These are phyloP conservation scores for Elsinoe perseae DNA, from an alignment of 2,329 filamentous ascomycete genomes.

Conservation along the genomic window DNA sequence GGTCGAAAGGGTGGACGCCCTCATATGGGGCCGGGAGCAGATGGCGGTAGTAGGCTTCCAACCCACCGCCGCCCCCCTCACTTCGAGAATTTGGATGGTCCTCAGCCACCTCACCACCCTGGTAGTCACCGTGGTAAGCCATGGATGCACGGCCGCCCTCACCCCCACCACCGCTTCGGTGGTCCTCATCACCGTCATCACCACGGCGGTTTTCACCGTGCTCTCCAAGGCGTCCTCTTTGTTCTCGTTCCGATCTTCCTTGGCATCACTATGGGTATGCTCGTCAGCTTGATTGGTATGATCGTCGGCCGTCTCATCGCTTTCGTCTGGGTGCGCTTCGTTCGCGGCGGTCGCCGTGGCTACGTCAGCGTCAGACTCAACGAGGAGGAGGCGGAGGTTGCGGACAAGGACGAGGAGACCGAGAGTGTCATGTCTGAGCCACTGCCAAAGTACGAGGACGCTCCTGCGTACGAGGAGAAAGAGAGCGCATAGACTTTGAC, in stretches of 20 bases:
- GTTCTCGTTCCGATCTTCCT: conserved; percentile 58
- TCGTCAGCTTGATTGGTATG: conserved; percentile 61
- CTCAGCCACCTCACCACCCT: conserved; percentile 19
- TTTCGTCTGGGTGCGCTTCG: conserved; percentile 50
- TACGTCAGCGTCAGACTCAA: conserved; percentile 25
- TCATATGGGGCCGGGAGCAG: conserved; percentile 27
- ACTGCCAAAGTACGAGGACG: conserved; percentile 29
- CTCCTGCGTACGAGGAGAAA: conserved; percentile 29
- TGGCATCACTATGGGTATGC: conserved; percentile 60
- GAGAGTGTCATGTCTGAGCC: conserved; percentile 21
- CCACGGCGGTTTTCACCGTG: conserved; percentile 35
- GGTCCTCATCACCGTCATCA: conserved; percentile 30
- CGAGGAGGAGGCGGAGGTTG: conserved; percentile 21
- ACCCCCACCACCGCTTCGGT: conserved; percentile 21
- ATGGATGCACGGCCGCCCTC: conserved; percentile 21
- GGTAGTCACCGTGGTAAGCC: conserved; percentile 21
- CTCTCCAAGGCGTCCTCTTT: conserved; percentile 51
- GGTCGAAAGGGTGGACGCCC: conserved; percentile 23
- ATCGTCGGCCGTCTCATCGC: conserved; percentile 55
- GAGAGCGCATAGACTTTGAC: conserved; percentile 7
- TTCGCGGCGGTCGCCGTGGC: conserved; percentile 38
- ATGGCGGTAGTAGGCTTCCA: conserved; percentile 24
- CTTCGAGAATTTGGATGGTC: conserved; percentile 3
- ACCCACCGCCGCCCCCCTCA: conserved; percentile 22
- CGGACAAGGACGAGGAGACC: conserved; percentile 10